Conservation (phyloP, 176 grass and related monocot species). For the Oryza officinalis region DNA sequence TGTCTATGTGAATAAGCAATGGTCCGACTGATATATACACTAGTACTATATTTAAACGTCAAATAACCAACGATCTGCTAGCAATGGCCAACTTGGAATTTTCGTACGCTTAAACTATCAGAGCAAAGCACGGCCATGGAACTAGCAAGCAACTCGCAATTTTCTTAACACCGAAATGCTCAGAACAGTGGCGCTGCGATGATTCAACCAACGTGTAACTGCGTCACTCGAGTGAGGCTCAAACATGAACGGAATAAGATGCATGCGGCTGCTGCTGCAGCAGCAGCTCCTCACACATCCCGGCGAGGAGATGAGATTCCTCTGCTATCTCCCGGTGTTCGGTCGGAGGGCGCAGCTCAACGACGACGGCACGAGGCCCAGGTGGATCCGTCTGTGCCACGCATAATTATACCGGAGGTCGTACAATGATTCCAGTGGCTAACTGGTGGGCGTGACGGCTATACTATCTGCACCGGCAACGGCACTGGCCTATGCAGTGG, state of each 20-base stretch:
- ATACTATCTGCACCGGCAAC: neutral
- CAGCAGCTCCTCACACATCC: neutral
- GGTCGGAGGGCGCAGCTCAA: conserved; percentile 27
- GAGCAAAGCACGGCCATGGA: neutral
- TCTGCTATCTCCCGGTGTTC: conserved; percentile 28
- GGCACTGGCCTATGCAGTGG: conserved; percentile 5
- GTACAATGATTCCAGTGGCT: conserved; percentile 24
- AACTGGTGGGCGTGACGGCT: conserved; percentile 41
- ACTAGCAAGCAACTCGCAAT: neutral
- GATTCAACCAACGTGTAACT: neutral
- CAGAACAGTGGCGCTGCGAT: neutral
- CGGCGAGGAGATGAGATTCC: conserved; percentile 38
- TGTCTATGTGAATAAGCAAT: neutral
- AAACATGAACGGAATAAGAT: neutral
- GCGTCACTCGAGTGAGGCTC: neutral
- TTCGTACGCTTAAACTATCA: neutral
- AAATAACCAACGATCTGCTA: neutral
- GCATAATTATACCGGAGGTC: conserved; percentile 25
- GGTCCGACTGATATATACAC: neutral
- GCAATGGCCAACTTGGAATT: neutral
- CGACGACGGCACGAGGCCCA: conserved; percentile 24
- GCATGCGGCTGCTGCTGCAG: neutral
- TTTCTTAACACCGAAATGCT: neutral
- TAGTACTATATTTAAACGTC: neutral
- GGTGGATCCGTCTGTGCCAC: conserved; percentile 41